Evolutionary conservation across 2,329 filamentous ascomycete genomes (phyloP), one percentile per base, ranked within the genome.

Genomic region (Fusarium euwallaceae): DNA sequence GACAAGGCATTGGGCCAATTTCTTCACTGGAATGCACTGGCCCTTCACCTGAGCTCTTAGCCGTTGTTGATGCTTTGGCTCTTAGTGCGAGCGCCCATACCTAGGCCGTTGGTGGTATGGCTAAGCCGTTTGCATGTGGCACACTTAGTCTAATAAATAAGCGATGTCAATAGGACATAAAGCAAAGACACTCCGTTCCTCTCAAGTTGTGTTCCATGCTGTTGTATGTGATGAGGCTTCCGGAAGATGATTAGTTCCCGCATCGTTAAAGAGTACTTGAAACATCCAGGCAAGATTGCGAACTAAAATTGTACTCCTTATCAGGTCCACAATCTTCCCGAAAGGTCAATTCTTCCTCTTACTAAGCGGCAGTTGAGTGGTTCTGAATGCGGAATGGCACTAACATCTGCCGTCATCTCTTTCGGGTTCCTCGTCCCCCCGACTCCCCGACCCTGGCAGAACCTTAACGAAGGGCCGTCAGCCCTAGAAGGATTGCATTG

Each of bases 371-470:
- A 32, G 17, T 34, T 34, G 27, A 11, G 24, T 32, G 7, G 24
- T 27, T 48, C 22, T 48, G 43, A 48, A 53, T n/a, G 17, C 51
- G 48, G 24, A 53, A 32, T 14, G 6, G 51, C 51, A 17, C 51
- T 17, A 32, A 2, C 27, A 55, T 34, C 51, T 32, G 27, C 51
- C 51, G 51, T 55, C 27, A 55, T 58, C 55, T 58, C 55, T 37
- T 58, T 58, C 55, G 55, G 55, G 34, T 11, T 4, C 55, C 2
- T 37, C n/a, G 2, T 17, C 2, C 34, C 32, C 55, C 55, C 55
- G 55, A 58, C 34, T 58, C 34, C 55, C 55, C 55, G 34, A 37
- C 55, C 34, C 34, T 55, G 51, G n/a, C 27, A 55, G 51, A 55
- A 55, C 51, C 7, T 34, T 55, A 39, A 58, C 9, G 2, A 27